Evolutionary conservation across 139 green algal species (phyloP).

Genomic region (Axilococcus clingmanii): DNA sequence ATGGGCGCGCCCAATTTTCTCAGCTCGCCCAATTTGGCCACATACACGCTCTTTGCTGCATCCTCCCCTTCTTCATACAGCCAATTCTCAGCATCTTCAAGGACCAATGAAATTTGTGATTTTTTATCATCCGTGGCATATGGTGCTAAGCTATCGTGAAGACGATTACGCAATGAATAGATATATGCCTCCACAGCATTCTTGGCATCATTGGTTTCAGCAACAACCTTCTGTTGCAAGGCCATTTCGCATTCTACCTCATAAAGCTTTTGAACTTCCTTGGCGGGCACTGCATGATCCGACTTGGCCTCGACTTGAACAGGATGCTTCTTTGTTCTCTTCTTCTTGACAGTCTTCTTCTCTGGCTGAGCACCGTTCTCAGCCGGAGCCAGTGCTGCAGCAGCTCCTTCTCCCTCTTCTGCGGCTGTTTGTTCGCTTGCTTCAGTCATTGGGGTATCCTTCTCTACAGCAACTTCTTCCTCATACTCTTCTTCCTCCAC

Average conservation of each 20-base stretch:
- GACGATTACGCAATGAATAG: conserved; percentile 74
- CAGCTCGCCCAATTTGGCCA: conserved; percentile 82
- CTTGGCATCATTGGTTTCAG: conserved; percentile 93
- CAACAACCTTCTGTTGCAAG: conserved; percentile 71
- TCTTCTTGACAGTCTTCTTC: conserved; percentile 18
- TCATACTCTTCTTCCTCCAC: conserved; percentile 79
- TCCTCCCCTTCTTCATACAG: conserved; percentile 99
- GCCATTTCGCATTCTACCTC: conserved; percentile 60
- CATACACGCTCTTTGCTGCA: conserved; percentile 81
- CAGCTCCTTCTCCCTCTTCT: conserved; percentile 3
- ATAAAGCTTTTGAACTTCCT: conserved; percentile 31
- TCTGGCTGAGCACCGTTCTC: conserved; percentile 5
- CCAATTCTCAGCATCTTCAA: conserved; percentile 82
- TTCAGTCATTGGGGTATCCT: conserved; percentile 9
- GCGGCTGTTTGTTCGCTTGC: conserved; percentile 20
- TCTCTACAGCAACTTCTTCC: conserved; percentile 16
- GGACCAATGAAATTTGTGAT: conserved; percentile 41
- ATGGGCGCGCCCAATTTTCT: conserved; percentile 57
- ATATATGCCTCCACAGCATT: conserved; percentile 95
- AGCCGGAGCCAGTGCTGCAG: conserved; percentile 40
- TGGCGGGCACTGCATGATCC: conserved; percentile 24
- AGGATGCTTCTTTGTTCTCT: conserved; percentile 31
- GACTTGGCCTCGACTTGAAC: conserved; percentile 23
- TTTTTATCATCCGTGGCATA: conserved; percentile 62
- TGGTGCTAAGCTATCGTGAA: conserved; percentile 44